phyloP scores from a whole-genome alignment of 129 eudicot genomes.

The Scalesia atractyloides region DNA sequence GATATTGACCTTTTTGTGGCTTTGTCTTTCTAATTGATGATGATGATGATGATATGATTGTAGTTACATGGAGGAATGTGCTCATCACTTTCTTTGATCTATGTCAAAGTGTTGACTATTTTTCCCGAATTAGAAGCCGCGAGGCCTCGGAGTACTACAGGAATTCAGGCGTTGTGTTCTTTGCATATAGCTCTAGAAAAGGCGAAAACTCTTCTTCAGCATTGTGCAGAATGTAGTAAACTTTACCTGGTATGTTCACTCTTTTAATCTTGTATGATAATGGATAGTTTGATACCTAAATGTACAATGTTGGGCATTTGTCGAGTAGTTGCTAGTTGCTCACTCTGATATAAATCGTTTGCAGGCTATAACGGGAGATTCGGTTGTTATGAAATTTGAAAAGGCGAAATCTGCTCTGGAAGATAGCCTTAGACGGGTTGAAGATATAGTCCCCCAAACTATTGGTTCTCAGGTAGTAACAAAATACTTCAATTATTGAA shows the following conservation, averaged over 20 bases:
- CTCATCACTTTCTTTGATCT: slow-evolving; percentile 55
- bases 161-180: slow-evolving; percentile 92
- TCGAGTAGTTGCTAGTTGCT: background rate
- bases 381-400: slow-evolving; percentile 80
- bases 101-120: slow-evolving; percentile 61
- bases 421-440: slow-evolving; percentile 82
- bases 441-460: slow-evolving; percentile 85
- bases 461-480: slow-evolving; percentile 84
- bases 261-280: background rate
- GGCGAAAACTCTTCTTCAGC: slow-evolving; percentile 85
- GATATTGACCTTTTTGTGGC: background rate
- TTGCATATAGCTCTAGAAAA: slow-evolving; percentile 91
- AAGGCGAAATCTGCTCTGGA: slow-evolving; percentile 77
- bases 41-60: slow-evolving; percentile 17
- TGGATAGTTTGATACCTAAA: background rate
- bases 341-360: slow-evolving; percentile 5
- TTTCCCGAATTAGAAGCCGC: slow-evolving; percentile 92
- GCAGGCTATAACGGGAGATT: slow-evolving; percentile 97
- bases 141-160: slow-evolving; percentile 92
- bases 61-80: slow-evolving; percentile 98
- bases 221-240: slow-evolving; percentile 93
- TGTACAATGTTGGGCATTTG: background rate
- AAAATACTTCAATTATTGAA: background rate
- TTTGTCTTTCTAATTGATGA: slow-evolving; percentile 23
- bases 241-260: slow-evolving; percentile 69